phyloP scores from a whole-genome alignment of 257 asterid genomes.

The Nicotiana knightiana region DNA sequence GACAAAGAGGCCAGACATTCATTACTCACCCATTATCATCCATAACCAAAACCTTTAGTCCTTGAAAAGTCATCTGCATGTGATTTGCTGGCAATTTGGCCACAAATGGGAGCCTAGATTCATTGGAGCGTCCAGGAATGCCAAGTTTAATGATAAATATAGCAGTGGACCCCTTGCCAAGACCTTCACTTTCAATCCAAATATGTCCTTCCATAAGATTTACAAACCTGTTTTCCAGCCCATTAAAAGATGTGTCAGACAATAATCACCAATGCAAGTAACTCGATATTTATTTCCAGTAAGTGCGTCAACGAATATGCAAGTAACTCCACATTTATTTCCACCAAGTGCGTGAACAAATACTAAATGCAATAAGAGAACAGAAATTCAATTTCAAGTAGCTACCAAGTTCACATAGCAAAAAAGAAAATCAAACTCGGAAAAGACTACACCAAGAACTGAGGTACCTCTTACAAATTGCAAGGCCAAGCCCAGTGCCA shows the following conservation, averaged over 20 bases:
- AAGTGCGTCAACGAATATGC: background rate
- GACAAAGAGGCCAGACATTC: background rate
- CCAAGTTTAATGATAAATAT: constrained; percentile 75
- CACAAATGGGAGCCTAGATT: constrained; percentile 42
- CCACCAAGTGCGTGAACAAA: background rate
- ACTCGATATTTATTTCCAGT: background rate
- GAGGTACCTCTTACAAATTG: constrained; percentile 75
- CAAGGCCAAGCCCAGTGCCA: constrained; percentile 97
- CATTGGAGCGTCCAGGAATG: constrained; percentile 52
- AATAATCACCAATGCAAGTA: background rate
- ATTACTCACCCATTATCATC: constrained; percentile 76
- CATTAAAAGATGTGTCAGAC: background rate
- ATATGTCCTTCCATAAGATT: constrained; percentile 97
- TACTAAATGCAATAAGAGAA: background rate
- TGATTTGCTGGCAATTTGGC: constrained; percentile 52
- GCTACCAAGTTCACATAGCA: background rate
- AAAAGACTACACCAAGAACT: background rate
- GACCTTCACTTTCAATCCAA: constrained; percentile 95
- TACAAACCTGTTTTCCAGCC: constrained; percentile 53
- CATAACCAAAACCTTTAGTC: constrained; percentile 80
- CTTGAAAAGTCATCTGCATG: constrained; percentile 45
- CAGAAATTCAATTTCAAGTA: background rate
- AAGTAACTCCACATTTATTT: background rate
- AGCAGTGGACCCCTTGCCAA: constrained; percentile 82
- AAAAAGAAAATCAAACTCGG: background rate